Evolutionary conservation across 140 eudicot genomes (phyloP), one percentile per base, ranked within the genome.

Genomic region (Anethum foeniculum): DNA sequence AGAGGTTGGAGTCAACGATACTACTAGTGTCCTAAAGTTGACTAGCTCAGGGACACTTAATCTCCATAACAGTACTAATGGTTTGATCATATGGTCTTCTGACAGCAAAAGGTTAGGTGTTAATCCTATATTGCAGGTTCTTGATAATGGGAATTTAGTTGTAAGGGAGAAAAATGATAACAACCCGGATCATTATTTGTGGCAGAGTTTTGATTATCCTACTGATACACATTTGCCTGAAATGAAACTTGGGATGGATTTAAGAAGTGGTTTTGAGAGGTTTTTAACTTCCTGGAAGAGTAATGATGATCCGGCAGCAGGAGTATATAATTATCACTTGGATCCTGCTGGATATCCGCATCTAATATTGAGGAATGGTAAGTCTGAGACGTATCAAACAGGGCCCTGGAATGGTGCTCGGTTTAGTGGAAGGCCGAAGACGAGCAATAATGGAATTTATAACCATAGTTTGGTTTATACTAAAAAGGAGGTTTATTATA

Each of bases 91-190:
- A 3, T 90, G 94, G 94, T 41, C 78, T 74, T 81, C 90, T 15
- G 85, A 71, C 25, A 30, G 81, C 67, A 75, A 83, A 77, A 82
- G 56, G 81, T 30, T 82, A 12, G 38, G 81, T 51, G 75, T 16
- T 1, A 71, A 85, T 65, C 89, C 90, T 49, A 5, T 86, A 9
- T 88, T 86, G 32, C 94, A 85, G 79, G 85, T 90, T 68, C n/a
- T 90, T 9, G 92, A 88, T 62, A 84, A 91, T 10, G 94, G 94
- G 32, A 90, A 90, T 85, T 86, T 90, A 38, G 89, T 90, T 27
- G 81, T 86, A 60, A 81, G 82, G 74, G 88, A 86, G 23, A 51
- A 58, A 51, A 77, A 64, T 54, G 88, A 89, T 60, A 54, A 30
- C 44, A 62, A 7, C 32, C 79, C 74, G 5, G 77, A 82, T 30